Evolutionary conservation across 345 rosid species (phyloP).

Genomic region (Crucihimalaya himalaica): DNA sequence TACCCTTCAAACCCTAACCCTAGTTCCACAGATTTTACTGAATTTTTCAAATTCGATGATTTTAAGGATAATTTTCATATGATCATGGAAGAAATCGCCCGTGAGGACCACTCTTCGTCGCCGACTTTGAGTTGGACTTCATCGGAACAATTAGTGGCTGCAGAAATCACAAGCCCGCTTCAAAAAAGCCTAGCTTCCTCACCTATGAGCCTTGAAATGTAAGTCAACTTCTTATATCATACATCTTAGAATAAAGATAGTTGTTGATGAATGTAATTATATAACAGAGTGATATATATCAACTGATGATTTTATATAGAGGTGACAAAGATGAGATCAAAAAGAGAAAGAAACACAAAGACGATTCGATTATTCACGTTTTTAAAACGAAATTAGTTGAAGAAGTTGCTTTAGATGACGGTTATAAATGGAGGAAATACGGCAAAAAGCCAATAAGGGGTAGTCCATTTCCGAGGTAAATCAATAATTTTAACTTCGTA

Average conservation of each 20-base stretch:
- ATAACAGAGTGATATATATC: neutral
- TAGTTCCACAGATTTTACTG: constrained; percentile 20
- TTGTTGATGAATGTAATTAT: constrained; percentile 2
- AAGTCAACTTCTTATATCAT: neutral
- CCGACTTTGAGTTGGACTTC: constrained; percentile 37
- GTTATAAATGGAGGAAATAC: constrained; percentile 54
- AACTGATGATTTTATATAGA: constrained; percentile 23
- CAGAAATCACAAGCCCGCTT: constrained; percentile 34
- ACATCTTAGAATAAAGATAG: neutral
- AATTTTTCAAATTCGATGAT: constrained; percentile 29
- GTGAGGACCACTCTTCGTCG: constrained; percentile 27
- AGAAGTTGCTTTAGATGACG: constrained; percentile 42
- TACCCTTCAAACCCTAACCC: constrained; percentile 42
- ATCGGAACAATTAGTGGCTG: constrained; percentile 26
- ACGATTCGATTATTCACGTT: constrained; percentile 9
- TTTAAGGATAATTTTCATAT: constrained; percentile 7
- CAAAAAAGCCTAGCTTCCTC: constrained; percentile 30
- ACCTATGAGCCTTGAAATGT: constrained; percentile 35
- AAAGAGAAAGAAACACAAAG: constrained; percentile 36
- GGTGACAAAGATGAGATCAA: constrained; percentile 29
- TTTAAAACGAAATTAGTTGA: constrained; percentile 33
- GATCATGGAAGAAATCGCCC: constrained; percentile 33
- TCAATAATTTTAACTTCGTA: neutral
- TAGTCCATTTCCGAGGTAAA: constrained; percentile 49
- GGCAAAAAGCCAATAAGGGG: constrained; percentile 51